phyloP scores from a whole-genome alignment of 2,329 filamentous ascomycete species.

The Thermoascus crustaceus region DNA sequence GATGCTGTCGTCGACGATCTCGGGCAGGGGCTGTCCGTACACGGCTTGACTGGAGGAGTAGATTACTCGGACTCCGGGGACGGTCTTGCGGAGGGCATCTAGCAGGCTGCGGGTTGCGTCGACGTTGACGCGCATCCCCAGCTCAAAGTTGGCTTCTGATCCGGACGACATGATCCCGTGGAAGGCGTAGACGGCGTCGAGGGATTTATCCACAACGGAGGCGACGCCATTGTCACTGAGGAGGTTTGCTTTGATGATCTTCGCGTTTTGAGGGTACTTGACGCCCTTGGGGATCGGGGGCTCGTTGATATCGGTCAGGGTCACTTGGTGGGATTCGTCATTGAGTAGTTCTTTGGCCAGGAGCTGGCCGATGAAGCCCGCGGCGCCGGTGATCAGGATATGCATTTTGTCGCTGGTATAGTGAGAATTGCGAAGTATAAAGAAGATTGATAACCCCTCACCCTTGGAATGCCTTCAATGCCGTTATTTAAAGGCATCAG shows the following conservation, averaged over 20 bases:
- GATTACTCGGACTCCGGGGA: slow-evolving; percentile 50
- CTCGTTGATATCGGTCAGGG: slow-evolving; percentile 50
- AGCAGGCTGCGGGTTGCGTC: slow-evolving; percentile 50
- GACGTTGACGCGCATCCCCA: slow-evolving; percentile 54
- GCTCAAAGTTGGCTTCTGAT: slow-evolving; percentile 53
- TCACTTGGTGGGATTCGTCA: slow-evolving; percentile 40
- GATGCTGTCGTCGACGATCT: slow-evolving; percentile 43
- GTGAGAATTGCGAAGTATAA: neutral
- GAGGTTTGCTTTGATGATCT: slow-evolving; percentile 46
- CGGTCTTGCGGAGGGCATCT: slow-evolving; percentile 42
- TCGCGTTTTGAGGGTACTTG: slow-evolving; percentile 44
- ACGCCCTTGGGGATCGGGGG: slow-evolving; percentile 44
- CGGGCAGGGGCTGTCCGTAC: slow-evolving; percentile 51
- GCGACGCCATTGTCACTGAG: slow-evolving; percentile 32
- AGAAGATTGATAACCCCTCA: no score
- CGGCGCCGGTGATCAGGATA: slow-evolving; percentile 56
- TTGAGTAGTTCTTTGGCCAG: slow-evolving; percentile 50
- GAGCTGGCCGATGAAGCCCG: slow-evolving; percentile 57
- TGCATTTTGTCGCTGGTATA: slow-evolving; percentile 24
- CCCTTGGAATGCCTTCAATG: no score
- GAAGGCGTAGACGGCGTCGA: slow-evolving; percentile 52
- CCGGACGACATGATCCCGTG: slow-evolving; percentile 62
- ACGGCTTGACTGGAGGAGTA: slow-evolving; percentile 58
- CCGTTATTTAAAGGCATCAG: no score
- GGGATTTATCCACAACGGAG: slow-evolving; percentile 31